These are phyloP conservation scores for Amoebophrya sp. DNA, from an alignment of 169 alveolate genomes.

Conservation along the genomic window DNA sequence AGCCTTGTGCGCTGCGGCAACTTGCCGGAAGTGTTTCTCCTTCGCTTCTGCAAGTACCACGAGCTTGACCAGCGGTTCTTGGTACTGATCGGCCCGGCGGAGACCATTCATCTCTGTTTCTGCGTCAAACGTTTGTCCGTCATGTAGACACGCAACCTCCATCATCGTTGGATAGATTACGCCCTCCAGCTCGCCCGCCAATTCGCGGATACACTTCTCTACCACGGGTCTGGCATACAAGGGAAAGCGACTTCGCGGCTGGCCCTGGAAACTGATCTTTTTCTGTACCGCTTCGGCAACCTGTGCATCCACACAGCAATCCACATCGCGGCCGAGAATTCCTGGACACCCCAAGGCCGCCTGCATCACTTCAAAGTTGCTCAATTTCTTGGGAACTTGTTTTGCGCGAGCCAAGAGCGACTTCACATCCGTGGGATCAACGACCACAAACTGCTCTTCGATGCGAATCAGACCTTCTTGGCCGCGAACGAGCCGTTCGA, in stretches of 20 bases:
- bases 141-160: background rate
- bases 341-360: background rate
- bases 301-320: background rate
- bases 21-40: background rate
- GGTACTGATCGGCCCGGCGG: background rate
- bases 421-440: background rate
- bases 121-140: slow-evolving; percentile 10
- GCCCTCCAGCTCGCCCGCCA: background rate
- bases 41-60: background rate
- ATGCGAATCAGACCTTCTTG: background rate
- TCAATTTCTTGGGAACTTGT: background rate
- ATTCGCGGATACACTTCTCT: background rate
- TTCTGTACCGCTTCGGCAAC: background rate
- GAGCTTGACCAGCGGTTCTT: background rate
- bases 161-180: background rate
- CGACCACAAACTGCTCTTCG: background rate
- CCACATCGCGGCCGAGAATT: background rate
- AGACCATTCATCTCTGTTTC: background rate
- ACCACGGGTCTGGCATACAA: background rate
- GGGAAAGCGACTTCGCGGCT: background rate
- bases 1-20: too few relatives aligned
- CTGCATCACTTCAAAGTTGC: background rate
- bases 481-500: background rate
- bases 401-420: background rate
- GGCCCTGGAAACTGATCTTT: background rate